phyloP scores from a whole-genome alignment of 169 alveolate species.

The Eimeria falciformis region DNA sequence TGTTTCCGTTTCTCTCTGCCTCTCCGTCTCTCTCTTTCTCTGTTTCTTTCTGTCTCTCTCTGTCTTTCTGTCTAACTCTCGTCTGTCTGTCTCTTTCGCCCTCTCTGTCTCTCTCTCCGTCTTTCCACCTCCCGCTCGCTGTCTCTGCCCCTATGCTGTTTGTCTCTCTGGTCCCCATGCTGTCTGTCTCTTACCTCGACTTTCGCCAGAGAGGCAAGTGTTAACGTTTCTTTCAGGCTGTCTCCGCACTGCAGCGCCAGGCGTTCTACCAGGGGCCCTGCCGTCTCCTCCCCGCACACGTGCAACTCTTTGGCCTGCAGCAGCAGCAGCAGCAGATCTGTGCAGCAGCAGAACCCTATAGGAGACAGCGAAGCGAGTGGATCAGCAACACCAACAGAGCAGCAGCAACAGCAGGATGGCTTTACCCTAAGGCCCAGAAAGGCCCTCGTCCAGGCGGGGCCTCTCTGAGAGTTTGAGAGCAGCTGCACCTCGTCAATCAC shows the following conservation, averaged over 20 bases:
- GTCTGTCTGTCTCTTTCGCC: not conserved
- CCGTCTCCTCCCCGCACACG: conserved; percentile 73
- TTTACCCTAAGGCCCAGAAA: conserved; percentile 87
- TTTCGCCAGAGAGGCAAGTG: conserved; percentile 29
- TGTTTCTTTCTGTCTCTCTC: not conserved
- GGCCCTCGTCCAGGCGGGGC: conserved; percentile 95
- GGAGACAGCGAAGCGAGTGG: not conserved
- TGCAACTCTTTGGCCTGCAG: conserved; percentile 69
- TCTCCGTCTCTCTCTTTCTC: not conserved
- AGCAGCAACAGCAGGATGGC: not conserved
- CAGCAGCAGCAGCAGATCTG: conserved; percentile 2
- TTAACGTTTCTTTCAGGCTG: not conserved
- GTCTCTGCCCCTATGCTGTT: too few relatives aligned
- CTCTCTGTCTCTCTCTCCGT: not conserved
- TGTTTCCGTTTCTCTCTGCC: not conserved
- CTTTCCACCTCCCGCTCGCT: not conserved
- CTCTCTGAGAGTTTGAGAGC: conserved; percentile 91
- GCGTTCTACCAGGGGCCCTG: conserved; percentile 59
- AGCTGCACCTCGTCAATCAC: conserved; percentile 95
- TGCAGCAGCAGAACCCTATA: conserved; percentile 1
- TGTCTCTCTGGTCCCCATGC: too few relatives aligned
- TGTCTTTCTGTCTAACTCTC: not conserved
- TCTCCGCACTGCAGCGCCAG: conserved; percentile 65
- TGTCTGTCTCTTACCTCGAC: conserved; percentile 38
- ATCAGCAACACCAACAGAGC: conserved; percentile 17